Conservation (phyloP, 805 yeast species). For the Candida anglica region DNA sequence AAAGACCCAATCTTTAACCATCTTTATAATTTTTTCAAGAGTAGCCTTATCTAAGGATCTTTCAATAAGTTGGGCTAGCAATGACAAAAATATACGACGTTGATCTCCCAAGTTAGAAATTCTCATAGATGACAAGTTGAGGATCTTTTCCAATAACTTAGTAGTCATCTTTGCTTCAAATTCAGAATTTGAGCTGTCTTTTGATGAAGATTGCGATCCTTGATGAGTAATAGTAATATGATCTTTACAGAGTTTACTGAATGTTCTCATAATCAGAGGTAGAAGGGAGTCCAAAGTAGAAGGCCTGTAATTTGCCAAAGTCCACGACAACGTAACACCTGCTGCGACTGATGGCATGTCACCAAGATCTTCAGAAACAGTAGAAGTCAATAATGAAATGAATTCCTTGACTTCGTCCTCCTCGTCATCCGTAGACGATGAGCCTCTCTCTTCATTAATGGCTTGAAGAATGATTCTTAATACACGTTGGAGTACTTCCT, state of each 20-base stretch:
- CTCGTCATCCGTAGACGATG: slow-evolving; percentile 41
- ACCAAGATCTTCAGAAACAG: slow-evolving; percentile 75
- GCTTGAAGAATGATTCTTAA: slow-evolving; percentile 67
- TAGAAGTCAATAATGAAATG: slow-evolving; percentile 54
- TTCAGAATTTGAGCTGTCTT: slow-evolving; percentile 41
- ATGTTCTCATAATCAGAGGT: slow-evolving; percentile 77
- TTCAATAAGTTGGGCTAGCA: slow-evolving; percentile 87
- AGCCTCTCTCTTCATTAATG: slow-evolving; percentile 42
- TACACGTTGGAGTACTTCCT: slow-evolving; percentile 76
- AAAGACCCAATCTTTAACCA: slow-evolving; percentile 89
- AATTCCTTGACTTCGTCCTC: slow-evolving; percentile 64
- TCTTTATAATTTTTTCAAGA: slow-evolving; percentile 66
- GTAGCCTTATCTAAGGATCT: slow-evolving; percentile 77
- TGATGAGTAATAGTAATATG: slow-evolving; percentile 65
- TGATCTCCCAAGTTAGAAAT: slow-evolving; percentile 90
- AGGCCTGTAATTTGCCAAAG: slow-evolving; percentile 72
- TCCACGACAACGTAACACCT: slow-evolving; percentile 80
- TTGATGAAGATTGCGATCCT: slow-evolving; percentile 30
- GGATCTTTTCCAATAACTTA: slow-evolving; percentile 65
- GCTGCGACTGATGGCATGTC: slow-evolving; percentile 79
- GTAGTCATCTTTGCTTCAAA: slow-evolving; percentile 80
- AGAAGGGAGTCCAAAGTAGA: slow-evolving; percentile 69
- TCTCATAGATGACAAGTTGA: slow-evolving; percentile 74
- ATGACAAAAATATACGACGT: slow-evolving; percentile 78
- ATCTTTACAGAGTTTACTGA: slow-evolving; percentile 86